A percentile compares a stretch with the other conserved stretches of the same genome.
phyloP scores from a whole-genome alignment of 208 protist species.

The Acanthamoeba healyi region DNA sequence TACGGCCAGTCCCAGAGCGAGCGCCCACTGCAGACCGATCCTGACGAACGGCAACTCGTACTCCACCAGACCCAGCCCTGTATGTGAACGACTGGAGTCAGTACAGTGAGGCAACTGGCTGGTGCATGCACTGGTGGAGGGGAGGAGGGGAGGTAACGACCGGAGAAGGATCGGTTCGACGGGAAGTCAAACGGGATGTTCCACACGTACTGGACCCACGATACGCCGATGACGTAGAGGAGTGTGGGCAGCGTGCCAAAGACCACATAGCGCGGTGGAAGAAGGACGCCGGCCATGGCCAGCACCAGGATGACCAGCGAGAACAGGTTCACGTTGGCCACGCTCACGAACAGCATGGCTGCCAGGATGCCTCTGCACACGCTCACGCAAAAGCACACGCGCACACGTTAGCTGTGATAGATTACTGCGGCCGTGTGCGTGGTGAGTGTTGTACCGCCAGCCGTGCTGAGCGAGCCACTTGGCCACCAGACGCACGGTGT shows the following conservation, averaged over 20 bases:
- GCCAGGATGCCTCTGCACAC: conserved; percentile 24
- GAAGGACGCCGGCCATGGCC: conserved; percentile 1
- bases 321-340: conserved; percentile 38
- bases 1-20: conserved; percentile 35
- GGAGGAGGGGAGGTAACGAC: neutral
- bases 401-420: conserved; percentile 5
- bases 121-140: no score
- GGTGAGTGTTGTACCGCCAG: neutral
- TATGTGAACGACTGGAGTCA: neutral
- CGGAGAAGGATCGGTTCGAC: neutral
- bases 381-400: no score
- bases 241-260: conserved; percentile 48
- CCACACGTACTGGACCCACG: conserved; percentile 43
- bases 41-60: conserved; percentile 35
- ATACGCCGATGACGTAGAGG: conserved; percentile 22
- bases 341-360: conserved; percentile 46
- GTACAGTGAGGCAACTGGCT: neutral
- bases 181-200: conserved; percentile 68
- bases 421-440: no score
- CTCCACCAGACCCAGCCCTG: conserved; percentile 27
- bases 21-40: conserved; percentile 61
- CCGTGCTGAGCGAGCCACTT: conserved; percentile 39
- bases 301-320: conserved; percentile 23
- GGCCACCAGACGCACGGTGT: neutral
- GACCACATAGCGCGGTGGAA: conserved; percentile 25